Evolutionary conservation across 2,329 filamentous ascomycete species (phyloP), one percentile per base, ranked within the genome.

Genomic region (Fusarium concolor): DNA sequence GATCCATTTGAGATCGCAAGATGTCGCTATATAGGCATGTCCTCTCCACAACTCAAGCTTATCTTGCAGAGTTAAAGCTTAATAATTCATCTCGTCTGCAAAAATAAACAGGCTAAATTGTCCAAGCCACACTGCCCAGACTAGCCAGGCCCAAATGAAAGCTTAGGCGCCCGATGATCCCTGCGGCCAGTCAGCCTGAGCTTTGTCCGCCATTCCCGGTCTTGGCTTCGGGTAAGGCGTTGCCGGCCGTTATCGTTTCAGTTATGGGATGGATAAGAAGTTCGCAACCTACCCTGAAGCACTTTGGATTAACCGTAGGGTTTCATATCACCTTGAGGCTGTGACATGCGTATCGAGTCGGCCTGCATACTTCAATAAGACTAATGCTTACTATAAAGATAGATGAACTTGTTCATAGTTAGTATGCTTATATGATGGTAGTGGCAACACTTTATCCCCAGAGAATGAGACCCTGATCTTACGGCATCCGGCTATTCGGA

Each of bases 171-270:
- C 28, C 12, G 6, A 24, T 11, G 37, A 20, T 10, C 38, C 26
- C n/a, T n/a, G 39, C 10, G 38, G 9, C 7, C 20, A 43, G 37
- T 62, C 43, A 56, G 49, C 57, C 42, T 47, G 26, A 44, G 35
- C 33, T 33, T 41, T 20, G 47, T 28, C 45, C 28, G 49, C 51
- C 59, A 63, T 24, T 43, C n/a, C 38, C 14, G 24, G 33, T 33
- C 44, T 51, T 58, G 43, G 60, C 43, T 57, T 31, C 60, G 60
- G 60, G 59, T 63, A 58, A 22, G 51, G 59, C 60, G 38, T 41
- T 58, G 15, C 45, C 39, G 28, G 22, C 39, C 59, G 26, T 45
- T 20, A 10, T 22, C 20, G 20, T 57, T 26, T 57, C 33, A 47
- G 41, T 18, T 20, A 46, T 22, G 10, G 8, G 26, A 8, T 38